These are phyloP conservation scores for Aspergillus bombycis DNA, from an alignment of 2,329 filamentous ascomycete species.

Conservation along the genomic window DNA sequence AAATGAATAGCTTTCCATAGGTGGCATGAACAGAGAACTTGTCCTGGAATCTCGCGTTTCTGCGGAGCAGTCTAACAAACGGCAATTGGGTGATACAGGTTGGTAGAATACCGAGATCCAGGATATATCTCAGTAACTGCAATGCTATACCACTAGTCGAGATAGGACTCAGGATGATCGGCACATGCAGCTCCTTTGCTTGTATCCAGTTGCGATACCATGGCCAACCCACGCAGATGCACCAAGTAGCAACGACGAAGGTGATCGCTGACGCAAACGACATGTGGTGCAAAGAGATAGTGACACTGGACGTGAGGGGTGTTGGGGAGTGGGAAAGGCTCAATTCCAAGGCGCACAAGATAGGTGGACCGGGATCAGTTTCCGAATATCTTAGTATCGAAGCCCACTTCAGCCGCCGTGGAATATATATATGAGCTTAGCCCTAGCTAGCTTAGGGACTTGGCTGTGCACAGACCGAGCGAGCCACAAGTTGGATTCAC, in stretches of 20 bases:
- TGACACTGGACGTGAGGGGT: background rate
- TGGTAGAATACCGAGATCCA: background rate
- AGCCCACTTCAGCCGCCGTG: background rate
- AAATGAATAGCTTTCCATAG: constrained; percentile 3
- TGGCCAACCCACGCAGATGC: background rate
- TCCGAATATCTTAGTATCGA: background rate
- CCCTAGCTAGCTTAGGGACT: background rate
- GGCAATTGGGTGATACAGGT: background rate
- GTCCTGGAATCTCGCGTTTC: constrained; percentile 1
- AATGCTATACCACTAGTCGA: background rate
- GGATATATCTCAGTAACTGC: background rate
- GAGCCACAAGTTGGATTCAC: background rate
- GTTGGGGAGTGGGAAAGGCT: background rate
- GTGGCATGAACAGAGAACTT: constrained; percentile 2
- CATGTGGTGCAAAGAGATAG: background rate
- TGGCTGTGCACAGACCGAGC: background rate
- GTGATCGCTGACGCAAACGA: background rate
- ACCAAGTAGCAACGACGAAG: background rate
- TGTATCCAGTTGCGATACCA: background rate
- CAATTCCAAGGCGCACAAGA: background rate
- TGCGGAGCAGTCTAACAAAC: background rate
- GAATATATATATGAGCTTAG: background rate
- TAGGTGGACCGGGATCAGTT: background rate
- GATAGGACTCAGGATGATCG: background rate
- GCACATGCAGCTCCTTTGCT: background rate